Evolutionary conservation across 148 eudicot species (phyloP).

Genomic region (Rhododendron williamsianum): DNA sequence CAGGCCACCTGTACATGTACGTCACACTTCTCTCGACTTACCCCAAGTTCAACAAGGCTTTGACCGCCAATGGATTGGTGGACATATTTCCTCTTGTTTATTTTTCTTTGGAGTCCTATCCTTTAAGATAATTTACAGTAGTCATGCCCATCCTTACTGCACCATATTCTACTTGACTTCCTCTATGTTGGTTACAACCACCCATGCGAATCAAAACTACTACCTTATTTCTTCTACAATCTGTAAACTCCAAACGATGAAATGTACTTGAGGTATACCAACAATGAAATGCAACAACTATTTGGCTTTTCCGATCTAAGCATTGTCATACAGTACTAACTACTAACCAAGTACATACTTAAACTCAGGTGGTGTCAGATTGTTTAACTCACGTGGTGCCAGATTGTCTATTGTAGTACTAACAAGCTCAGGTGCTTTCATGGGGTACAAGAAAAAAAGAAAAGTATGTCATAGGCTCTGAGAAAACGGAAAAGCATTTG

Average conservation of each 20-base stretch:
- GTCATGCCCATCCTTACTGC: neutral
- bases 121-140: neutral
- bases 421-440: neutral
- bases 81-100: neutral
- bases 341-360: neutral
- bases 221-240: neutral
- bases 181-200: neutral
- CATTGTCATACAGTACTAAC: neutral
- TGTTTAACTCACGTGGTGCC: neutral
- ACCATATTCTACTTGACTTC: neutral
- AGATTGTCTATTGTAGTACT: neutral
- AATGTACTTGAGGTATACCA: neutral
- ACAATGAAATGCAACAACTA: neutral
- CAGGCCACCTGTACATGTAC: neutral
- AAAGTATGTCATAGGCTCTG: neutral
- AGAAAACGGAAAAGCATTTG: neutral
- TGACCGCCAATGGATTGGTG: neutral
- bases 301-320: neutral
- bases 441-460: neutral
- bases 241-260: neutral
- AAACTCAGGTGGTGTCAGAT: neutral
- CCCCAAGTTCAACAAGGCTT: neutral
- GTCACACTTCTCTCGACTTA: neutral
- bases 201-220: neutral
- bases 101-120: neutral